Evolutionary conservation across 805 yeast genomes (phyloP).

Genomic region (Candida sakaeoensis): DNA sequence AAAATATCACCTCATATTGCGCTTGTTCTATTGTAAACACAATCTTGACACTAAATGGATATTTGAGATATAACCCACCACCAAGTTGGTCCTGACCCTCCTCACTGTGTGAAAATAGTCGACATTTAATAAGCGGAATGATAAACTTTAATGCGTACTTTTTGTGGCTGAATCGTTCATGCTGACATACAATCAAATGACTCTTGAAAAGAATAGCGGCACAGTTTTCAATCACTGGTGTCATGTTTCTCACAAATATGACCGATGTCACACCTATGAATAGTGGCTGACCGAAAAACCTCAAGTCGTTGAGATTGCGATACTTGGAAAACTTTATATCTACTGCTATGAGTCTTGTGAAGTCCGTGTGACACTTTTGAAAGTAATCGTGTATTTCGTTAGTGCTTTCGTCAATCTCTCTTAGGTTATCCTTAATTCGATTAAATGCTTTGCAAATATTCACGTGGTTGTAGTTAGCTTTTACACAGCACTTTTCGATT

Average conservation of each 20-base stretch:
- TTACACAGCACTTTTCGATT: conserved; percentile 1
- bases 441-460: too few species aligned
- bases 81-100: conserved; percentile 13
- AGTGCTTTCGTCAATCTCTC: conserved; percentile 6
- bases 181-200: conserved; percentile 37
- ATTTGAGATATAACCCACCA: conserved; percentile 29
- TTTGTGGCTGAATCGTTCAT: conserved; percentile 12
- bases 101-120: conserved; percentile 20
- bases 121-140: conserved; percentile 42
- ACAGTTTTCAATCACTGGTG: conserved; percentile 13
- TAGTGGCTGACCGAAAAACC: conserved; percentile 43
- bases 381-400: not conserved
- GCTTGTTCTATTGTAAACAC: conserved; percentile 41
- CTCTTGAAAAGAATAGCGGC: conserved; percentile 48
- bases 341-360: not conserved
- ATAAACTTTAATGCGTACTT: conserved; percentile 40
- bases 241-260: conserved; percentile 33
- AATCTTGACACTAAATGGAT: conserved; percentile 37
- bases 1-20: conserved; percentile 43
- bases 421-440: conserved; percentile 14
- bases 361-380: not conserved
- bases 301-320: conserved; percentile 1
- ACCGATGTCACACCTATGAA: conserved; percentile 41
- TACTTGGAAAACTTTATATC: not conserved
- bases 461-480: too few species aligned